Conservation (phyloP, 352 stramenopile species). For the Globisporangium nodosum region DNA sequence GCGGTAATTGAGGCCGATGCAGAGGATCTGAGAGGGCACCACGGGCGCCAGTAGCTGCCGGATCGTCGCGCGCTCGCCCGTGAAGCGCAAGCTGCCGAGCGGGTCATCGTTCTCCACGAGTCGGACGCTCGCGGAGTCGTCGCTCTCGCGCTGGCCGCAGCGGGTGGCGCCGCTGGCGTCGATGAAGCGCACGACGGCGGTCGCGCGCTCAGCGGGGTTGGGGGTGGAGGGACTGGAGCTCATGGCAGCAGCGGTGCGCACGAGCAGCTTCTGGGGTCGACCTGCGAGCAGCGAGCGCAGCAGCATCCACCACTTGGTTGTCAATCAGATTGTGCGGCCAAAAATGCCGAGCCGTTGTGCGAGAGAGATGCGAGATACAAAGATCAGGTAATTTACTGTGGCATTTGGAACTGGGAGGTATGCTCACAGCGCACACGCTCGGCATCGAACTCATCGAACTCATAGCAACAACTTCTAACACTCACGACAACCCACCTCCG, state of each 20-base stretch:
- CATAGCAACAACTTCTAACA: not conserved
- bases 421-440: no score
- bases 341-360: not conserved
- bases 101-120: slow-evolving; percentile 67
- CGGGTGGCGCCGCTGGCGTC: slow-evolving; percentile 48
- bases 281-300: slow-evolving; percentile 27
- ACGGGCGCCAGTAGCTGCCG: slow-evolving; percentile 76
- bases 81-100: slow-evolving; percentile 57
- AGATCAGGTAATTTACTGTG: no score
- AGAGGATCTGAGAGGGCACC: slow-evolving; percentile 75
- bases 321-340: not conserved
- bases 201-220: slow-evolving; percentile 25
- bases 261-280: slow-evolving; percentile 21
- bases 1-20: slow-evolving; percentile 89
- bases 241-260: slow-evolving; percentile 4
- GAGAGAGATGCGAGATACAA: no score
- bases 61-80: slow-evolving; percentile 51
- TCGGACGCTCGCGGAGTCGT: slow-evolving; percentile 29
- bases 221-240: slow-evolving; percentile 10
- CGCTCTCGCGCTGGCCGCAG: slow-evolving; percentile 45
- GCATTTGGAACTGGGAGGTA: no score
- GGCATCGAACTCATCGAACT: not conserved
- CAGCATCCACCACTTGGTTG: slow-evolving; percentile 5
- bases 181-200: slow-evolving; percentile 60
- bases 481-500: not conserved